Base-by-base conservation (phyloP, 768 basidiomycete species). In the Phlegmacium glaucopus region DNA sequence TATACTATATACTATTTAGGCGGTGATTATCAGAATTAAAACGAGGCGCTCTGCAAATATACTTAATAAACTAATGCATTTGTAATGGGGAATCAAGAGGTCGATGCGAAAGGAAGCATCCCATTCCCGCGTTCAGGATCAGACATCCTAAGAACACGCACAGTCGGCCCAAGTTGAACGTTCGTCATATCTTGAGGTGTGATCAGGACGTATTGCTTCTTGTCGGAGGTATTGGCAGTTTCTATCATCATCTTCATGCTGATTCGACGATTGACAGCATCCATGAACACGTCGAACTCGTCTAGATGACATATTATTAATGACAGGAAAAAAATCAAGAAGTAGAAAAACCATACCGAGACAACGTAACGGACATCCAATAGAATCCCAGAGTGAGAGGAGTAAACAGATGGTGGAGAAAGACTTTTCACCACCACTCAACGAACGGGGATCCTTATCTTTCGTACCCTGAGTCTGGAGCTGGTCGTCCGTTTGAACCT, bases 211-310 rank as follows among this genome's bases (percentile, higher is more conserved):
- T 92, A 95, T 65, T 98, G 95, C 58, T 90, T 93, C 68, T 84
- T 82, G 64, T 92, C 83, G 6, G 87, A 87, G 8, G 80, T 76
- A 57, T 89, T 91, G 7, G 94, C 94, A 2, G 89, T 90, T 22
- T 94, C 91, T 53, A 94, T 89, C 82, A 97, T 88, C 89, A 95
- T 93, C 66, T 83, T 90, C 85, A 95, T 96, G 50, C 89, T 89
- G 59, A 95, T 87, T 39, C 85, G 83, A 15, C 96, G 82, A 63
- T 91, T 92, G 49, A 92, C 84, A 17, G 90, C 90, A 61, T 94
- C 92, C 90, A 98, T 93, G 74, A 95, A 97, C 9, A 97, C 95
- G 57, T 98, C 95, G 61, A 96, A 99, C 64, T 99, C 96, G 59
- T 99, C 96, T 83, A 51, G 12, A 8, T 30, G 12, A 30, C 0